phyloP scores from a whole-genome alignment of 176 grass and related monocot species.

The Poa pratensis region DNA sequence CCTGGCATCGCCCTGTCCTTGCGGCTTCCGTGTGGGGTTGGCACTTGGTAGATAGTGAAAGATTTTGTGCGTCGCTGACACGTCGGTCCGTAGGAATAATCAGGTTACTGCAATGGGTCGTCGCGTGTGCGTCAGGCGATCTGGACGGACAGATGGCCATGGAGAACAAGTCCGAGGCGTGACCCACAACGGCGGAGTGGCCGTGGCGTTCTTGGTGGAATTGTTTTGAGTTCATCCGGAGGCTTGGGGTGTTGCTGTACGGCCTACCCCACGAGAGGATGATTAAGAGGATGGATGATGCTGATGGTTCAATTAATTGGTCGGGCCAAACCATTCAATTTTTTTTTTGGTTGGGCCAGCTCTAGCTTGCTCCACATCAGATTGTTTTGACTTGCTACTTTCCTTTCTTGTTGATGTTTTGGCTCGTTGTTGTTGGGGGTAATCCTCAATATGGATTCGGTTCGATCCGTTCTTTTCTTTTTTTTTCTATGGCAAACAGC shows the following conservation, averaged over 20 bases:
- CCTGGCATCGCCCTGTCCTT: background rate
- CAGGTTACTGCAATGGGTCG: background rate
- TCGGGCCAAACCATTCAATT: too few relatives aligned
- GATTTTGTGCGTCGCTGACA: background rate
- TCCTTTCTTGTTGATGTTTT: background rate
- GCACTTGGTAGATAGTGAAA: too few relatives aligned
- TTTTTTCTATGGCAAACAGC: too few relatives aligned
- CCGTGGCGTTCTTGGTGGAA: too few relatives aligned
- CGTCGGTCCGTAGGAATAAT: background rate
- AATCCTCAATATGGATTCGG: background rate
- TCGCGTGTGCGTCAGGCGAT: background rate
- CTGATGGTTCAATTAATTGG: slow-evolving; percentile 17
- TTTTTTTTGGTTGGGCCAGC: too few relatives aligned
- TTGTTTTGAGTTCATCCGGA: background rate
- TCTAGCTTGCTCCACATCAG: background rate
- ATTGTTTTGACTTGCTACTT: background rate
- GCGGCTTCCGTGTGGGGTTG: background rate
- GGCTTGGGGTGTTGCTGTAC: background rate
- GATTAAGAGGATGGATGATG: background rate
- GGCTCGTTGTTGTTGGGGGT: too few relatives aligned
- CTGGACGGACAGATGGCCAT: background rate
- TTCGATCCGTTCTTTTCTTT: background rate
- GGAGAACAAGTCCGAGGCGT: too few relatives aligned
- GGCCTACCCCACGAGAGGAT: background rate
- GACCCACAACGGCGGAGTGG: too few relatives aligned